A percentile compares a stretch with the other conserved stretches of the same genome.
Conservation (phyloP, 2,329 filamentous ascomycete species). For the Ophiostoma ulmi region DNA sequence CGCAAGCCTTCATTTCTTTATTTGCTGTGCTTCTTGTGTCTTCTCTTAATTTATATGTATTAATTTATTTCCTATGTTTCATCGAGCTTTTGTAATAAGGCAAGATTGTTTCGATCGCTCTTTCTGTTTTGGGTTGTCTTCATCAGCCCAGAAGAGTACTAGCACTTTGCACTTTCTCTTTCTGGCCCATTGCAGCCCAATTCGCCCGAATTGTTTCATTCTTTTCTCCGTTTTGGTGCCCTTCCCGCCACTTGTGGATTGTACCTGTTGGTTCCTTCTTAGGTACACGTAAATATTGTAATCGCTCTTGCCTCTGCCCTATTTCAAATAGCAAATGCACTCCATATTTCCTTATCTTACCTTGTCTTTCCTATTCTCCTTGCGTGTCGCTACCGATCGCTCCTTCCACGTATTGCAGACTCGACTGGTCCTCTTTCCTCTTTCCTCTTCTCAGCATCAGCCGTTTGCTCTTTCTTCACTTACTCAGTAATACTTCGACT, state of each 20-base stretch:
- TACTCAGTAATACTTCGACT: neutral
- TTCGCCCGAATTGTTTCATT: neutral
- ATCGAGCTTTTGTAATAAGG: neutral
- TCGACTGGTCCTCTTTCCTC: neutral
- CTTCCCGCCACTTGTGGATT: neutral
- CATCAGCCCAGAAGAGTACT: neutral
- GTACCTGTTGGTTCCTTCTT: neutral
- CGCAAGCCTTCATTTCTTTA: constrained; percentile 19
- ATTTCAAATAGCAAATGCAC: neutral
- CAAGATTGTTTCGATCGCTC: constrained; percentile 6
- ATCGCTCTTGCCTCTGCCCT: neutral
- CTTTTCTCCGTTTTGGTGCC: neutral
- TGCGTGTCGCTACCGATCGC: neutral
- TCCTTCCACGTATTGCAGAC: neutral
- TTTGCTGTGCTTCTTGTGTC: neutral
- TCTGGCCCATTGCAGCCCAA: constrained; percentile 1
- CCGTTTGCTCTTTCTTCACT: neutral
- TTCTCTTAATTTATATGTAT: neutral
- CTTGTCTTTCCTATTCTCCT: neutral
- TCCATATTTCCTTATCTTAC: neutral
- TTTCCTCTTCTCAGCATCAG: neutral
- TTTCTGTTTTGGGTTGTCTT: constrained; percentile 11
- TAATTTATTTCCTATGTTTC: constrained; percentile 7
- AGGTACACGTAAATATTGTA: neutral
- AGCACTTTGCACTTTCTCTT: neutral